Conservation (phyloP, 2,329 filamentous ascomycete species). For the Hymenoscyphus occultus region DNA sequence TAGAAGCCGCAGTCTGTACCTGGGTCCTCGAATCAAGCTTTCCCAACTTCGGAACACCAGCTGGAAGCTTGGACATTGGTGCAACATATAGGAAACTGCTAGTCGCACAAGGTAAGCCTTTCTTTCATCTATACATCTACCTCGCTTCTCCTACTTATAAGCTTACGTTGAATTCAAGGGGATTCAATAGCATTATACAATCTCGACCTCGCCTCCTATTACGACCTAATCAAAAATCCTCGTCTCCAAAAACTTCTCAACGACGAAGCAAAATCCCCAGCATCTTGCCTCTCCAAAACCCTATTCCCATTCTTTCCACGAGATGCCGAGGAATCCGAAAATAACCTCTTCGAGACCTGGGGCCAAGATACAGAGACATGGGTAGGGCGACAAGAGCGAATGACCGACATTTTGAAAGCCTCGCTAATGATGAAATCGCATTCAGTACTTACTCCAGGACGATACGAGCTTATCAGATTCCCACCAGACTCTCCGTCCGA, state of each 20-base stretch:
- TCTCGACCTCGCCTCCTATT: neutral
- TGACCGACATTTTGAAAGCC: neutral
- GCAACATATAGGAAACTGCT: neutral
- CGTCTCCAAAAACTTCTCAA: neutral
- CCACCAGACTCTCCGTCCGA: neutral
- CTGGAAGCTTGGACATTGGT: neutral
- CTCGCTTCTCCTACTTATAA: neutral
- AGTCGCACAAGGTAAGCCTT: neutral
- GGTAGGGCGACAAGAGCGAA: neutral
- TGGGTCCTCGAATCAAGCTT: slow-evolving; percentile 4
- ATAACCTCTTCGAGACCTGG: slow-evolving; percentile 1
- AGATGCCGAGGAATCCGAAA: neutral
- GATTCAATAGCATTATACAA: neutral
- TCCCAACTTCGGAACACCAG: neutral
- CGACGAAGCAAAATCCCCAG: neutral
- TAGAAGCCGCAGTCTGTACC: slow-evolving; percentile 1
- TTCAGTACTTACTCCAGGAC: neutral
- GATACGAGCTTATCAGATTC: neutral
- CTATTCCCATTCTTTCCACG: neutral
- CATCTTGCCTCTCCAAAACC: neutral
- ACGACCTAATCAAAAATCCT: neutral
- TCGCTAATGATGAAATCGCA: neutral
- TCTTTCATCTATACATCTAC: too few relatives aligned
- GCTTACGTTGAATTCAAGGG: neutral
- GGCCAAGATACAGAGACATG: neutral